phyloP scores from a whole-genome alignment of 352 stramenopile genomes.

The Globisporangium recalcitrans region DNA sequence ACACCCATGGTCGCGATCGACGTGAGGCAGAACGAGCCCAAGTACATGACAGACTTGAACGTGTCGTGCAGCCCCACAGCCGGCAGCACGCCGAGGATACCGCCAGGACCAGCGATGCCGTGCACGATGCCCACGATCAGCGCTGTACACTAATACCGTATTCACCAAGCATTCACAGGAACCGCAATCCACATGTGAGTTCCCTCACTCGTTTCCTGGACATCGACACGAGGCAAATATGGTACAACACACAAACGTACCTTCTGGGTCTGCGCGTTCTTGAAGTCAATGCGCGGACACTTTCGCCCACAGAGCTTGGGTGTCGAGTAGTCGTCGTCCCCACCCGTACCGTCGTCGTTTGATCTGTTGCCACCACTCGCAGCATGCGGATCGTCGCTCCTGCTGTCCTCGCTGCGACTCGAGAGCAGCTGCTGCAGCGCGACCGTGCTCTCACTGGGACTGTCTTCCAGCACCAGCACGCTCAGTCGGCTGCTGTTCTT shows the following conservation, averaged over 20 bases:
- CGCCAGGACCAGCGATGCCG: slow-evolving; percentile 76
- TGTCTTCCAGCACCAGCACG: slow-evolving; percentile 32
- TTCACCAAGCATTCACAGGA: slow-evolving; percentile 2
- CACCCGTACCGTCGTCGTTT: too few relatives aligned
- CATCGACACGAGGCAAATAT: background rate
- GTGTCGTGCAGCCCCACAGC: slow-evolving; percentile 82
- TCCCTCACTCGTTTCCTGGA: background rate
- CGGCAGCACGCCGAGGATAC: slow-evolving; percentile 85
- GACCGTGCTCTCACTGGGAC: slow-evolving; percentile 49
- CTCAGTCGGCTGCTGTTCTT: background rate
- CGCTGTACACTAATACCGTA: slow-evolving; percentile 51
- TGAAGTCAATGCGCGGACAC: slow-evolving; percentile 52
- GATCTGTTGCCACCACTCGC: background rate
- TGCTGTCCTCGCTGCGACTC: slow-evolving; percentile 18
- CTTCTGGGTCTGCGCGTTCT: slow-evolving; percentile 74
- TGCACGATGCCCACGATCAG: slow-evolving; percentile 87
- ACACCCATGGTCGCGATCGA: slow-evolving; percentile 88
- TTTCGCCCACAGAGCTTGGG: slow-evolving; percentile 37
- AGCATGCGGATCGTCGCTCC: slow-evolving; percentile 12
- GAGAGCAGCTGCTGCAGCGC: slow-evolving; percentile 45
- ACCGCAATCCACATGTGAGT: background rate
- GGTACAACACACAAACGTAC: slow-evolving; percentile 19
- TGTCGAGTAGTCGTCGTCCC: slow-evolving; percentile 15
- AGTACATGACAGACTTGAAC: slow-evolving; percentile 78
- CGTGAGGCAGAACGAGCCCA: slow-evolving; percentile 86